A percentile compares a stretch with the other conserved stretches of the same genome.
These are phyloP conservation scores for Posidonia australis DNA, from an alignment of 106 monocot species.

Conservation along the genomic window DNA sequence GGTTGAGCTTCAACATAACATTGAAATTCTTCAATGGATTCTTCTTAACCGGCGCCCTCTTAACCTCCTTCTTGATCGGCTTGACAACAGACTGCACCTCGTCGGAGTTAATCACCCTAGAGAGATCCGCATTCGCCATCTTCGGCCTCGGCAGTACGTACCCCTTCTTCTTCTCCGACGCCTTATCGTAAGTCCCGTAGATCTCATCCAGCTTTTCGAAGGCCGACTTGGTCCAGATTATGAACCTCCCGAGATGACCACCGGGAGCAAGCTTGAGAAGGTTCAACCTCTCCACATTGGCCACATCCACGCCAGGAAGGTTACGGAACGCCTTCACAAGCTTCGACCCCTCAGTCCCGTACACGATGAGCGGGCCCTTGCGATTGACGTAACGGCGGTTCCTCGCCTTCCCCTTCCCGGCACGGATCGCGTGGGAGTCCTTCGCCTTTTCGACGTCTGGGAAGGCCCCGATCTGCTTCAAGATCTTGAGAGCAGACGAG, in stretches of 20 bases:
- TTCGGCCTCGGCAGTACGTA: slow-evolving; percentile 68
- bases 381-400: slow-evolving; percentile 55
- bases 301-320: slow-evolving; percentile 66
- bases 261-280: slow-evolving; percentile 73
- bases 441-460: slow-evolving; percentile 67
- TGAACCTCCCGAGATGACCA: slow-evolving; percentile 65
- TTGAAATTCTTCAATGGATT: slow-evolving; percentile 54
- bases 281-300: slow-evolving; percentile 71
- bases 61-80: slow-evolving; percentile 53
- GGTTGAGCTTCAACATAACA: slow-evolving; percentile 47
- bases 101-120: slow-evolving; percentile 72
- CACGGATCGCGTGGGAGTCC: slow-evolving; percentile 39
- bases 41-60: slow-evolving; percentile 48
- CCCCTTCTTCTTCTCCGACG: slow-evolving; percentile 55
- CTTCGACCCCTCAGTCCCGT: slow-evolving; percentile 69
- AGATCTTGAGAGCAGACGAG: slow-evolving; percentile 41
- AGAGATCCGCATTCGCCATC: slow-evolving; percentile 70
- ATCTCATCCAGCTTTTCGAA: slow-evolving; percentile 78
- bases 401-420: slow-evolving; percentile 72
- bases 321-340: slow-evolving; percentile 72
- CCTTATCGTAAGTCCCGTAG: slow-evolving; percentile 65
- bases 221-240: slow-evolving; percentile 82
- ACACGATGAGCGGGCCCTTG: slow-evolving; percentile 64
- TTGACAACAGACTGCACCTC: slow-evolving; percentile 72
- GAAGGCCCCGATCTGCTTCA: slow-evolving; percentile 53